phyloP scores from a whole-genome alignment of 2,329 filamentous ascomycete genomes.

The Ophiobolus disseminans region DNA sequence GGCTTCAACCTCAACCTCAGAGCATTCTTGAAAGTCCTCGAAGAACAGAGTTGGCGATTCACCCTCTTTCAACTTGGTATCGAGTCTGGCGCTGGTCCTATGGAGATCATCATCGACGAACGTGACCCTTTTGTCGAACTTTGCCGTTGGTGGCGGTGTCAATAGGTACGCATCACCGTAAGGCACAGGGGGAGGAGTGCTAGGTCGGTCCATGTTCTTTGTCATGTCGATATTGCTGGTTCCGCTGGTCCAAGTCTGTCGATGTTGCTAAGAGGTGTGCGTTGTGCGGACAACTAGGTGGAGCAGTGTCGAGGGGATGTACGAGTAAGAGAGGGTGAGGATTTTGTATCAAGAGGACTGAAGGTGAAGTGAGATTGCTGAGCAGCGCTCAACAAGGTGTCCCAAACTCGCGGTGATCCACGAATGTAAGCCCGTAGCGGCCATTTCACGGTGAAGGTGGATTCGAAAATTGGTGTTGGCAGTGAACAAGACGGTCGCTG shows the following conservation, averaged over 20 bases:
- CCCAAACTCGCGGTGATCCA: slow-evolving; percentile 8
- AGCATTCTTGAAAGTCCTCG: slow-evolving; percentile 13
- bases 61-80: slow-evolving; percentile 1
- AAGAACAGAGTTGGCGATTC: slow-evolving; percentile 14
- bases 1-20: slow-evolving; percentile 8
- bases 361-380: slow-evolving; percentile 15
- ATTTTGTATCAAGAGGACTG: not conserved
- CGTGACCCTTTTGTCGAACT: slow-evolving; percentile 9
- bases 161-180: slow-evolving; percentile 10
- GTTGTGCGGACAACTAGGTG: no score
- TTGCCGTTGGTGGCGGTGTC: slow-evolving; percentile 31
- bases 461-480: not conserved
- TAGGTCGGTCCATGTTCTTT: slow-evolving; percentile 2
- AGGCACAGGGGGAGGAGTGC: slow-evolving; percentile 20
- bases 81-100: slow-evolving; percentile 7
- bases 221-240: slow-evolving; percentile 10
- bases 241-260: no score
- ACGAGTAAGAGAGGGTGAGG: no score
- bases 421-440: not conserved
- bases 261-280: no score
- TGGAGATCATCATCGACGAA: slow-evolving; percentile 6
- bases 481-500: no score
- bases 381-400: not conserved
- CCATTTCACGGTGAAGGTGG: not conserved
- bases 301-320: no score